Percentiles rank a stretch among this genome's conserved stretches.
Evolutionary conservation across 2,329 filamentous ascomycete genomes (phyloP).

Genomic region (Nemania sp.): DNA sequence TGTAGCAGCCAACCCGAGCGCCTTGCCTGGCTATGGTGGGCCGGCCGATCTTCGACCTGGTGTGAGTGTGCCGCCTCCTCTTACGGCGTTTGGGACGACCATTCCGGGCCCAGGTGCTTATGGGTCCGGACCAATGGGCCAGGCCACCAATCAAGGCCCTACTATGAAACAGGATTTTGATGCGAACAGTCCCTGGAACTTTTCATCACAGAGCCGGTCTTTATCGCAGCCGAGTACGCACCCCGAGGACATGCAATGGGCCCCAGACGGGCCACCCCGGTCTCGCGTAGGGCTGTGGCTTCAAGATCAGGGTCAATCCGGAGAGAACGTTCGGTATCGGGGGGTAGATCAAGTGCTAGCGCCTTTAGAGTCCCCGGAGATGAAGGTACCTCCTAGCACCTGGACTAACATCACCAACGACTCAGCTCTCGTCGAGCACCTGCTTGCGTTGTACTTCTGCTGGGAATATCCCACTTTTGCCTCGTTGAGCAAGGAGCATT

Average conservation of each 20-base stretch:
- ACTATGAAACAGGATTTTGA: slow-evolving; percentile 45
- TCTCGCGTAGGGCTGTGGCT: slow-evolving; percentile 56
- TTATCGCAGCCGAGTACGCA: slow-evolving; percentile 51
- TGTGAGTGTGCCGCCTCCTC: slow-evolving; percentile 35
- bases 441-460: slow-evolving; percentile 71
- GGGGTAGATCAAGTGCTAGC: slow-evolving; percentile 54
- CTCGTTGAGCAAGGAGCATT: slow-evolving; percentile 71
- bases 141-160: slow-evolving; percentile 39
- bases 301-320: slow-evolving; percentile 47
- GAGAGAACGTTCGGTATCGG: slow-evolving; percentile 40
- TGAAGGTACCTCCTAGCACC: slow-evolving; percentile 46
- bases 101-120: slow-evolving; percentile 30
- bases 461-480: slow-evolving; percentile 78
- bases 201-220: slow-evolving; percentile 51
- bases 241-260: slow-evolving; percentile 52
- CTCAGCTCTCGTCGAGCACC: slow-evolving; percentile 60
- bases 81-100: slow-evolving; percentile 31
- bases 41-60: slow-evolving; percentile 33
- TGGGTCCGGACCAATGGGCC: slow-evolving; percentile 39
- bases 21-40: slow-evolving; percentile 37
- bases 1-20: slow-evolving; percentile 38
- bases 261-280: slow-evolving; percentile 47
- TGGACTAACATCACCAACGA: slow-evolving; percentile 68
- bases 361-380: slow-evolving; percentile 48
- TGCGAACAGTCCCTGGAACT: slow-evolving; percentile 53